Conservation (phyloP, 768 basidiomycete genomes). For the Russula sp. region DNA sequence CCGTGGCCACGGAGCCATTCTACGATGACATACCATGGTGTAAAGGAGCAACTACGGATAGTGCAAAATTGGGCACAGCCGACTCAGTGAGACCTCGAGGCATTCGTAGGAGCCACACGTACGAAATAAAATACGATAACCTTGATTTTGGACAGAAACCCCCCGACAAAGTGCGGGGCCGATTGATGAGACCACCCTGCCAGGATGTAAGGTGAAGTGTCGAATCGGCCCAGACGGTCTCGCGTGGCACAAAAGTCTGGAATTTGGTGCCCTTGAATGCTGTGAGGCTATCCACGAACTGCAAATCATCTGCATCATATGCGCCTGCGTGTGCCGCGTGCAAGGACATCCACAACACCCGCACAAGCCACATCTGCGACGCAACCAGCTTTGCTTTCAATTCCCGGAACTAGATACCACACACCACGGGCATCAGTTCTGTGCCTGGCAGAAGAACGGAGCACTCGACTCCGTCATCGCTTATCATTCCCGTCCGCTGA, state of each 20-base stretch:
- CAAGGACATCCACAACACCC: no score
- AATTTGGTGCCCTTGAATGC: conserved; percentile 32
- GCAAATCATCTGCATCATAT: conserved; percentile 64
- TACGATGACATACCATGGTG: conserved; percentile 34
- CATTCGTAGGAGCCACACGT: conserved; percentile 28
- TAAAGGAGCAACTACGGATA: conserved; percentile 61
- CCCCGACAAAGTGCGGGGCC: no score
- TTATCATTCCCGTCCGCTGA: conserved; percentile 53
- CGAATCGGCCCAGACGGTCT: no score
- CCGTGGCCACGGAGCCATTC: conserved; percentile 60
- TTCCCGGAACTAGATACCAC: no score
- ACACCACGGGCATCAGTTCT: neutral
- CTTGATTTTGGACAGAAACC: conserved; percentile 33
- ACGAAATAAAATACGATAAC: conserved; percentile 15
- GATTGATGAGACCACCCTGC: no score
- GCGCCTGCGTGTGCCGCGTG: no score
- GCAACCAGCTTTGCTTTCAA: no score
- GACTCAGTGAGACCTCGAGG: no score
- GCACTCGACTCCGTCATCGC: conserved; percentile 63
- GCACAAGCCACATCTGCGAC: no score
- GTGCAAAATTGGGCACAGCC: conserved; percentile 34
- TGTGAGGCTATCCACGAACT: conserved; percentile 50
- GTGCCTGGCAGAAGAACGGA: neutral
- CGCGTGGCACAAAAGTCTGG: conserved; percentile 30
- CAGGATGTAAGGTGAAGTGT: no score